Evolutionary conservation across 257 asterid species (phyloP).

Genomic region (Fraxinus pennsylvanica): DNA sequence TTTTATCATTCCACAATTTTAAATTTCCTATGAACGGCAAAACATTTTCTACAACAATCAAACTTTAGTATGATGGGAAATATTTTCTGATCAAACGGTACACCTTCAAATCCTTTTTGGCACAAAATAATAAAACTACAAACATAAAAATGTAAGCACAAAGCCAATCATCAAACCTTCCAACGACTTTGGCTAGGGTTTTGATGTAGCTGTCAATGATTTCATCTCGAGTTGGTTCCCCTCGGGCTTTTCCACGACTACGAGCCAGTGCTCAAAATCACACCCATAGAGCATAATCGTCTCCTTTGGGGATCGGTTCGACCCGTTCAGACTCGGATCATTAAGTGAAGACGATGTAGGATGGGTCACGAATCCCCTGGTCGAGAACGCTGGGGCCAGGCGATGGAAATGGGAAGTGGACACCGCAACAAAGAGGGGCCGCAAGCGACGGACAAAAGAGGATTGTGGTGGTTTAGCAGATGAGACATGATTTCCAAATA

Average conservation of each 20-base stretch:
- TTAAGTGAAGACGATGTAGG: slow-evolving; percentile 64
- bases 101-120: neutral
- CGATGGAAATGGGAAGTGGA: slow-evolving; percentile 32
- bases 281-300: slow-evolving; percentile 91
- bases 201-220: slow-evolving; percentile 73
- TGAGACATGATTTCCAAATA: slow-evolving; percentile 7
- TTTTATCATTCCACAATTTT: neutral
- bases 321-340: slow-evolving; percentile 89
- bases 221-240: slow-evolving; percentile 75
- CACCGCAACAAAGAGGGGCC: slow-evolving; percentile 53
- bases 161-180: slow-evolving; percentile 52
- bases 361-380: slow-evolving; percentile 61
- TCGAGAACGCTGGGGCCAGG: slow-evolving; percentile 34
- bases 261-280: slow-evolving; percentile 98
- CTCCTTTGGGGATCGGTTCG: slow-evolving; percentile 96
- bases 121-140: neutral
- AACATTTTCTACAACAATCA: no score
- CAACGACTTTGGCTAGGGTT: slow-evolving; percentile 68
- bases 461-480: slow-evolving; percentile 32
- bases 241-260: slow-evolving; percentile 88
- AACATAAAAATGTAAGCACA: neutral
- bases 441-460: slow-evolving; percentile 53
- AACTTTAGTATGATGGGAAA: neutral
- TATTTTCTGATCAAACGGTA: neutral
- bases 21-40: no score